Conservation (phyloP, 148 eudicot species). For the Spergularia bocconei region DNA sequence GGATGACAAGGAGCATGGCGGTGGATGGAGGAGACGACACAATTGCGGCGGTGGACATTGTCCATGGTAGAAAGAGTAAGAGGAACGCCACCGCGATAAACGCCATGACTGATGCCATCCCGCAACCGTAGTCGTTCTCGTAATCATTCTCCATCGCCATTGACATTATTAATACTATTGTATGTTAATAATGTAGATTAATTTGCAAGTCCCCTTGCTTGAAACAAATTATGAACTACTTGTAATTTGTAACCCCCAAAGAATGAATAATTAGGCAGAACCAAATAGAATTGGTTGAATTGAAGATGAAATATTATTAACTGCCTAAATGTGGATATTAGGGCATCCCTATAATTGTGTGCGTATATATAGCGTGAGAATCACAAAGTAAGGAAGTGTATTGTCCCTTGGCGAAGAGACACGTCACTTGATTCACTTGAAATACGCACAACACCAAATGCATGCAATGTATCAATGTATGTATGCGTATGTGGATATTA, state of each 20-base stretch:
- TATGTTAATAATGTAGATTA: too few species aligned
- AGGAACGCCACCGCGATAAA: neutral
- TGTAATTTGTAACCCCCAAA: neutral
- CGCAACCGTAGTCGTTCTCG: neutral
- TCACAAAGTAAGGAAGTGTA: neutral
- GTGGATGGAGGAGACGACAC: constrained; percentile 12
- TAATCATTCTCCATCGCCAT: neutral
- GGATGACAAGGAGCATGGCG: constrained; percentile 13
- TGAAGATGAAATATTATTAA: neutral
- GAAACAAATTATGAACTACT: neutral
- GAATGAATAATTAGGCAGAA: neutral
- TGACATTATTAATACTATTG: too few species aligned
- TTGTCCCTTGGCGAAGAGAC: constrained; percentile 1
- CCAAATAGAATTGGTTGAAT: too few species aligned
- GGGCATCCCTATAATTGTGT: neutral
- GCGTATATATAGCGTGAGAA: neutral
- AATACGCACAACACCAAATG: neutral
- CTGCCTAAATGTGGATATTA: neutral
- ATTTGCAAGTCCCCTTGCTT: neutral
- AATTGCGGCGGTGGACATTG: neutral
- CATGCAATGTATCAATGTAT: too few species aligned
- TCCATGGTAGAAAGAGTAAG: constrained; percentile 11
- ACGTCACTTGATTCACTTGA: neutral
- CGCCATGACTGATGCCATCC: neutral
- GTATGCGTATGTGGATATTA: neutral